Evolutionary conservation across 805 yeast species (phyloP).

Genomic region (Jamesozyma gamospora): DNA sequence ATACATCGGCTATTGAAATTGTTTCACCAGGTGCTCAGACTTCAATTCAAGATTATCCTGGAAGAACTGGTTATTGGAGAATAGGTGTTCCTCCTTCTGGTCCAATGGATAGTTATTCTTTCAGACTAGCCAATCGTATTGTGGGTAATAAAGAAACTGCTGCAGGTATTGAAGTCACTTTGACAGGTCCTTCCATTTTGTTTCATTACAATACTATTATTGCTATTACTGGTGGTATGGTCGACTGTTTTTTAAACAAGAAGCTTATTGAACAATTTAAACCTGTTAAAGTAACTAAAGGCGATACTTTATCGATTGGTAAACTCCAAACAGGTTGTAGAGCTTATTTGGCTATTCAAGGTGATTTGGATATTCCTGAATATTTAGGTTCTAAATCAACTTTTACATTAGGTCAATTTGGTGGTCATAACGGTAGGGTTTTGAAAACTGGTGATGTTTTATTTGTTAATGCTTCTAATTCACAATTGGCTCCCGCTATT

Average conservation of each 20-base stretch:
- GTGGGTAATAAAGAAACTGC: constrained; percentile 79
- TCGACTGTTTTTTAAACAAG: constrained; percentile 58
- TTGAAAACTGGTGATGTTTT: constrained; percentile 87
- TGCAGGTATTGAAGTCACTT: constrained; percentile 85
- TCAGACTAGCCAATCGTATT: constrained; percentile 78
- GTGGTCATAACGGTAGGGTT: constrained; percentile 90
- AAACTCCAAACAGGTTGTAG: constrained; percentile 78
- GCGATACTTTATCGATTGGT: constrained; percentile 74
- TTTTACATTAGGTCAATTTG: constrained; percentile 84
- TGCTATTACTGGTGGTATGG: constrained; percentile 82
- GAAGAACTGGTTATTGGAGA: constrained; percentile 60
- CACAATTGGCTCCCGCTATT: constrained; percentile 45
- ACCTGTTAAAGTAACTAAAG: constrained; percentile 61
- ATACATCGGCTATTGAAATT: constrained; percentile 78
- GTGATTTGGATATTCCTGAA: constrained; percentile 89
- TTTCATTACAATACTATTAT: constrained; percentile 76
- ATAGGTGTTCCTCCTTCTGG: constrained; percentile 97
- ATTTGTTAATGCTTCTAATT: constrained; percentile 69
- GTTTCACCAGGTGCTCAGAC: constrained; percentile 89
- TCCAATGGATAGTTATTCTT: constrained; percentile 91
- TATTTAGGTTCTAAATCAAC: constrained; percentile 95
- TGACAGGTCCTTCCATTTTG: constrained; percentile 74
- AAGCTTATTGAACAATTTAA: constrained; percentile 49
- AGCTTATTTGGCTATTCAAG: constrained; percentile 79
- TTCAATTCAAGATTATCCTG: constrained; percentile 92